These are phyloP conservation scores for Cystofilobasidium ferigula DNA, from an alignment of 768 basidiomycete genomes.

Conservation along the genomic window DNA sequence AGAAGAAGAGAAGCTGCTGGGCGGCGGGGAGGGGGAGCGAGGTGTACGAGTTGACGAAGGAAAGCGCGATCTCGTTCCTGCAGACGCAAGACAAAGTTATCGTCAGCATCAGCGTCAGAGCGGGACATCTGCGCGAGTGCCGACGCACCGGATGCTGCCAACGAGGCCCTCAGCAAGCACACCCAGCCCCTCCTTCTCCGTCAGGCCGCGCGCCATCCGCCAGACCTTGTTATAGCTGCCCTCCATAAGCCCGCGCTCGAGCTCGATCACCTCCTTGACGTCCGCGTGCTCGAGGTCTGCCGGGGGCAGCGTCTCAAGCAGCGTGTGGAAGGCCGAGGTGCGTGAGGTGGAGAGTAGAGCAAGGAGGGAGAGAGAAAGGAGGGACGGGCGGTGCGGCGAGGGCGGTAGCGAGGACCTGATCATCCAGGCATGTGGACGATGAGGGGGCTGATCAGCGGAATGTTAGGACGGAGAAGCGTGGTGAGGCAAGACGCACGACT, in stretches of 20 bases:
- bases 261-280: slow-evolving; percentile 74
- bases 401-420: slow-evolving; percentile 59
- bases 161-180: slow-evolving; percentile 13
- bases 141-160: slow-evolving; percentile 14
- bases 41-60: slow-evolving; percentile 86
- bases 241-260: slow-evolving; percentile 97
- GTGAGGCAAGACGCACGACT: slow-evolving; percentile 45
- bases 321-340: slow-evolving; percentile 95
- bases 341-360: slow-evolving; percentile 78
- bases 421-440: neutral
- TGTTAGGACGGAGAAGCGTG: slow-evolving; percentile 30
- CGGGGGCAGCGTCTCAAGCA: slow-evolving; percentile 74
- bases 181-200: slow-evolving; percentile 59
- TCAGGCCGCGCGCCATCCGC: slow-evolving; percentile 84
- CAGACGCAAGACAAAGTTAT: neutral
- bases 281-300: slow-evolving; percentile 47
- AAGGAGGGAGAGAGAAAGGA: slow-evolving; percentile 87
- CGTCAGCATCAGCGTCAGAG: neutral
- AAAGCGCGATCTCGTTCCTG: slow-evolving; percentile 94
- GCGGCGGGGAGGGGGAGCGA: slow-evolving; percentile 84
- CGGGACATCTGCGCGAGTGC: neutral
- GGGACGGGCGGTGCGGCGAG: slow-evolving; percentile 74
- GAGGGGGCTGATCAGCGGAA: slow-evolving; percentile 25
- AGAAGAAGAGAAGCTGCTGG: slow-evolving; percentile 81
- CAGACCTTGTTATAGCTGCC: slow-evolving; percentile 97